phyloP scores from a whole-genome alignment of 1,284 basidiomycete species.

The Pyrrhoderma noxium region DNA sequence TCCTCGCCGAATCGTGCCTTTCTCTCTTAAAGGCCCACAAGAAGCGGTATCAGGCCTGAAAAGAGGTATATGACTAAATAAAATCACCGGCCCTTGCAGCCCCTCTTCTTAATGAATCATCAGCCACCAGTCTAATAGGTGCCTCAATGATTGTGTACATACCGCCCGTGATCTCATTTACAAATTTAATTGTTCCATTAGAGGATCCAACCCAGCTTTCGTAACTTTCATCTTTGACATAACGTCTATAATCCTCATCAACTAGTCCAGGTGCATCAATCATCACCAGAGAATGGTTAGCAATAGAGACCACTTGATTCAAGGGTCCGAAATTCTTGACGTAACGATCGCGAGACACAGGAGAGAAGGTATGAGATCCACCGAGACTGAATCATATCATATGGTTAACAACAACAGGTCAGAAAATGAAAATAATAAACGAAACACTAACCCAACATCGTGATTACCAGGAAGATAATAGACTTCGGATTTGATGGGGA shows the following conservation, averaged over 20 bases:
- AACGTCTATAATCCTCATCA: slow-evolving; percentile 69
- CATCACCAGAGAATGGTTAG: slow-evolving; percentile 67
- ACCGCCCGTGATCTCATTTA: slow-evolving; percentile 53
- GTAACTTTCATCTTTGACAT: slow-evolving; percentile 42
- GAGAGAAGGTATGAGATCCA: slow-evolving; percentile 44
- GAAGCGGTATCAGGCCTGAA: slow-evolving; percentile 58
- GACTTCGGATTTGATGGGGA: slow-evolving; percentile 38
- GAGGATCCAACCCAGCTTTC: slow-evolving; percentile 54
- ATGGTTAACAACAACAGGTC: not conserved
- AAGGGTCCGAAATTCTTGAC: slow-evolving; percentile 57
- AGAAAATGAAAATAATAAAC: slow-evolving; percentile 11
- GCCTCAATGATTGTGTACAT: slow-evolving; percentile 17
- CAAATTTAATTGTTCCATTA: slow-evolving; percentile 65
- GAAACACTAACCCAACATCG: slow-evolving; percentile 59
- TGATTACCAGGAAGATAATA: slow-evolving; percentile 83
- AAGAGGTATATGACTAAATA: slow-evolving; percentile 81
- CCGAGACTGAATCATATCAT: slow-evolving; percentile 44
- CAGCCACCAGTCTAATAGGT: slow-evolving; percentile 10
- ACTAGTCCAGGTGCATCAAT: slow-evolving; percentile 70
- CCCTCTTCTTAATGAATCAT: slow-evolving; percentile 16
- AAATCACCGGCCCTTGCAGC: slow-evolving; percentile 43
- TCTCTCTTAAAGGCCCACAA: slow-evolving; percentile 74
- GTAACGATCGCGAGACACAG: slow-evolving; percentile 57
- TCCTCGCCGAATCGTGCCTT: slow-evolving; percentile 63
- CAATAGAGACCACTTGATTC: slow-evolving; percentile 46